phyloP scores from a whole-genome alignment of 2,329 filamentous ascomycete species.

The Fusarium xylarioides region DNA sequence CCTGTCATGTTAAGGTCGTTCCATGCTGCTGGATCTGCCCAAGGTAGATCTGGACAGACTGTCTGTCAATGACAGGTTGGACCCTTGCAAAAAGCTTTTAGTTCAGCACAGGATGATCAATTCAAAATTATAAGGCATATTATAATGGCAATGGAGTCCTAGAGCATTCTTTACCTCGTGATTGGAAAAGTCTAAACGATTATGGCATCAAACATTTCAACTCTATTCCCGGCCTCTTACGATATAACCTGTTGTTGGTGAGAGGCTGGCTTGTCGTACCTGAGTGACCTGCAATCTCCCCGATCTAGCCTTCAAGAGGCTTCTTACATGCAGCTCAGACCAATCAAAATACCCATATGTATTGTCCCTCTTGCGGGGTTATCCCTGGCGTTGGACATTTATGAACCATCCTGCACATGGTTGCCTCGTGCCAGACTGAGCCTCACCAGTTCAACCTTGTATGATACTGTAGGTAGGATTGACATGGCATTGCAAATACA shows the following conservation, averaged over 20 bases:
- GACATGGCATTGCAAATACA: not conserved
- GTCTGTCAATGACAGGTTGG: not conserved
- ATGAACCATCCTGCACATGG: not conserved
- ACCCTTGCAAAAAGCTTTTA: not conserved
- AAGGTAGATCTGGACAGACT: not conserved
- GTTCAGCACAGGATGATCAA: not conserved
- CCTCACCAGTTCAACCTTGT: slow-evolving; percentile 5
- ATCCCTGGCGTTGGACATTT: not conserved
- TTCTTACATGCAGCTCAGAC: not conserved
- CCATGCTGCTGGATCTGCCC: not conserved
- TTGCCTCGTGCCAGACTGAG: not conserved
- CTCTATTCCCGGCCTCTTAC: not conserved
- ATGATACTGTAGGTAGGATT: not conserved
- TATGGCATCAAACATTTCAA: no score
- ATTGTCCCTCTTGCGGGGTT: not conserved
- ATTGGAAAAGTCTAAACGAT: no score
- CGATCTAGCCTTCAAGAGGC: not conserved
- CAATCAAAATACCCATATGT: not conserved
- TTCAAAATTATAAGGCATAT: not conserved
- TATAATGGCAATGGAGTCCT: not conserved
- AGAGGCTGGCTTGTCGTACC: not conserved
- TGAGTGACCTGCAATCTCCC: not conserved
- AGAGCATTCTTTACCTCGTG: not conserved
- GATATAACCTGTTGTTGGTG: not conserved
- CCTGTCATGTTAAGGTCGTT: not conserved